Percentiles rank a stretch among this genome's conserved stretches.
Evolutionary conservation across 73 alveolate genomes (phyloP).

Genomic region (Tetrahymena elliotti): DNA sequence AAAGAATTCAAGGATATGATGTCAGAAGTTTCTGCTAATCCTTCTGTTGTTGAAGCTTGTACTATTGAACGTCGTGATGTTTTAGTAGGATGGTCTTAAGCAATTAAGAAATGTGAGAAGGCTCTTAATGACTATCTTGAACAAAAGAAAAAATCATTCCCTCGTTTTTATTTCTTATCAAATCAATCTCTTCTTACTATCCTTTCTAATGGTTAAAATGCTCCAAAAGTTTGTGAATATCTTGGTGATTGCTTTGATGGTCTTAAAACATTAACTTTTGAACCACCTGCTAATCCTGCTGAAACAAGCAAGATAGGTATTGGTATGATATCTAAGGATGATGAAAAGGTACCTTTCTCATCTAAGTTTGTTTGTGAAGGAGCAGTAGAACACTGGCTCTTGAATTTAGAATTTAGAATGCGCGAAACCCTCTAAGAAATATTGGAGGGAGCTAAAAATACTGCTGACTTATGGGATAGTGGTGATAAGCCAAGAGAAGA

Average conservation of each 20-base stretch:
- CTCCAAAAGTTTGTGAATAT: constrained; percentile 91
- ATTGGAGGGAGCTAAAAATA: constrained; percentile 77
- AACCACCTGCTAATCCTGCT: constrained; percentile 49
- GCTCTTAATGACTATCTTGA: constrained; percentile 94
- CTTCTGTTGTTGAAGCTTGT: constrained; percentile 83
- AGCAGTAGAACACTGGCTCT: constrained; percentile 95
- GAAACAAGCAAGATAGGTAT: constrained; percentile 51
- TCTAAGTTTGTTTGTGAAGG: constrained; percentile 85
- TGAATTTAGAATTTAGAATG: constrained; percentile 86
- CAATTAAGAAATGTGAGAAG: constrained; percentile 97
- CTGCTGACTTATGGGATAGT: constrained; percentile 88
- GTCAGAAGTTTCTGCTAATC: constrained; percentile 86
- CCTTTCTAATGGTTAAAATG: constrained; percentile 96
- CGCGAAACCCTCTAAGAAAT: constrained; percentile 77
- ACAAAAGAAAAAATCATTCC: constrained; percentile 95
- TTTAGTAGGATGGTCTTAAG: constrained; percentile 68
- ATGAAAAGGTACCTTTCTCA: constrained; percentile 85
- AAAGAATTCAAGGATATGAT: constrained; percentile 94
- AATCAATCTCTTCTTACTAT: constrained; percentile 97
- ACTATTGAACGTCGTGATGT: constrained; percentile 39
- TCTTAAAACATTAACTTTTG: constrained; percentile 88
- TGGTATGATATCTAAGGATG: constrained; percentile 64
- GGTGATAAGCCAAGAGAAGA: constrained; percentile 93
- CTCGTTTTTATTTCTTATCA: constrained; percentile 99
- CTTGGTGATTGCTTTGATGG: constrained; percentile 99